A percentile compares a stretch with the other conserved stretches of the same genome.
phyloP scores from a whole-genome alignment of 805 yeast species.

The Starmerella vaccinii region DNA sequence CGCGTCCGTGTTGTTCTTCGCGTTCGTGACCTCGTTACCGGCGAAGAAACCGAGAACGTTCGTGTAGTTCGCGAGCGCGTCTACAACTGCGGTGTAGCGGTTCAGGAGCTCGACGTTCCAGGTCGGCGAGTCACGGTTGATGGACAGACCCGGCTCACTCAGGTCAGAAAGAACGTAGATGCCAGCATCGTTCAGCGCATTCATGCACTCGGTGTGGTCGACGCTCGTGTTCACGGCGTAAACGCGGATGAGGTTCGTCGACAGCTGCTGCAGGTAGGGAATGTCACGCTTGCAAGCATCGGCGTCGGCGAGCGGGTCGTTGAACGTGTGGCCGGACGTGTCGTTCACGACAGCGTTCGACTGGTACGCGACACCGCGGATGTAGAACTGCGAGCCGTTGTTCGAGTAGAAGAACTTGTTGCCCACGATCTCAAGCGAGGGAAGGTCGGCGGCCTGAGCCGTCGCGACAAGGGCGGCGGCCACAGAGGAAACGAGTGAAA shows the following conservation, averaged over 20 bases:
- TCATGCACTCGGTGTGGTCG: conserved; percentile 71
- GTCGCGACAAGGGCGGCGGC: conserved; percentile 22
- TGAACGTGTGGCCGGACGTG: conserved; percentile 37
- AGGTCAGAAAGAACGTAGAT: conserved; percentile 86
- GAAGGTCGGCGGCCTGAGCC: conserved; percentile 31
- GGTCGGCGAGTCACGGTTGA: conserved; percentile 62
- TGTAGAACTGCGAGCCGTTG: conserved; percentile 72
- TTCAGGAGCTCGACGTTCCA: conserved; percentile 66
- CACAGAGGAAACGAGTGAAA: conserved; percentile 18
- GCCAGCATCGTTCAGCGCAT: conserved; percentile 66
- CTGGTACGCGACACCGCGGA: conserved; percentile 84
- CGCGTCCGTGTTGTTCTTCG: conserved; percentile 67
- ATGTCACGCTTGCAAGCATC: conserved; percentile 69
- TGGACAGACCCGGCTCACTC: conserved; percentile 72
- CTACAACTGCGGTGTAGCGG: conserved; percentile 76
- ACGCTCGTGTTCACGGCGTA: conserved; percentile 68
- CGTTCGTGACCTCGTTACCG: conserved; percentile 93
- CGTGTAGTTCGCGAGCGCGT: conserved; percentile 61
- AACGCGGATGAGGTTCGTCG: conserved; percentile 72
- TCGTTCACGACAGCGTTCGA: conserved; percentile 42
- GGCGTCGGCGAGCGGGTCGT: conserved; percentile 70
- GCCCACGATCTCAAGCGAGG: conserved; percentile 53
- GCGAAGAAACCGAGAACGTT: conserved; percentile 92
- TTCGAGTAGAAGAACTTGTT: conserved; percentile 65
- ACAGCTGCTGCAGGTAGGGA: conserved; percentile 57